Conservation (phyloP, 345 rosid species). For the Eucalyptus sideroxylon region DNA sequence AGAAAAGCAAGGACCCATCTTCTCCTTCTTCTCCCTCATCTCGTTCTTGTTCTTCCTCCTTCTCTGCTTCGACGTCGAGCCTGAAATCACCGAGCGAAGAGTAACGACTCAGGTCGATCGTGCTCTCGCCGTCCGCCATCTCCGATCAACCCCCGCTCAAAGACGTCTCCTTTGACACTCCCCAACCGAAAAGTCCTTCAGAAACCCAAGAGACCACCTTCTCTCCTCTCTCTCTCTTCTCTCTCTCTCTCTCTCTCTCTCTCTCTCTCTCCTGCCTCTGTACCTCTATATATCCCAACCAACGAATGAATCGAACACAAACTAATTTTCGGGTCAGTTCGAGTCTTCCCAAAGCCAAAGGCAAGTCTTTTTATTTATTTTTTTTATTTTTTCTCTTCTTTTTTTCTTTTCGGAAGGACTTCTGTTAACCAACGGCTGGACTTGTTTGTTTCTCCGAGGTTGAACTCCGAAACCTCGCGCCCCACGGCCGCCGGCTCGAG, state of each 20-base stretch:
- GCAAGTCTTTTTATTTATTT: background rate
- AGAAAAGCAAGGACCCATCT: conserved; percentile 23
- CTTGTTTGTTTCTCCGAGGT: background rate
- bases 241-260: background rate
- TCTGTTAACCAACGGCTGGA: background rate
- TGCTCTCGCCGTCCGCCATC: background rate
- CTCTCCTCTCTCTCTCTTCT: background rate
- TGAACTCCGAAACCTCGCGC: background rate
- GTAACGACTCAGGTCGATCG: conserved; percentile 21
- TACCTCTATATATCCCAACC: background rate
- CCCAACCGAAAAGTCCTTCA: background rate
- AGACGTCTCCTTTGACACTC: background rate
- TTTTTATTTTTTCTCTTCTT: accelerated
- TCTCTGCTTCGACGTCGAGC: conserved; percentile 21
- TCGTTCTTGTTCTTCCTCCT: background rate
- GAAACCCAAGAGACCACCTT: background rate
- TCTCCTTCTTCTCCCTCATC: background rate
- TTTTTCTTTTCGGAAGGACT: background rate
- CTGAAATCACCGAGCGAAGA: conserved; percentile 32
- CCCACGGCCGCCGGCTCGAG: background rate
- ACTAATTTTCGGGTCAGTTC: background rate
- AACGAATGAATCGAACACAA: background rate
- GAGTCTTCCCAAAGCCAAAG: background rate
- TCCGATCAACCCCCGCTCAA: background rate
- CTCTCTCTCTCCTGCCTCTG: background rate